A percentile compares a stretch with the other conserved stretches of the same genome.
phyloP scores from a whole-genome alignment of 2,329 filamentous ascomycete genomes.

The Colletotrichum tanaceti region DNA sequence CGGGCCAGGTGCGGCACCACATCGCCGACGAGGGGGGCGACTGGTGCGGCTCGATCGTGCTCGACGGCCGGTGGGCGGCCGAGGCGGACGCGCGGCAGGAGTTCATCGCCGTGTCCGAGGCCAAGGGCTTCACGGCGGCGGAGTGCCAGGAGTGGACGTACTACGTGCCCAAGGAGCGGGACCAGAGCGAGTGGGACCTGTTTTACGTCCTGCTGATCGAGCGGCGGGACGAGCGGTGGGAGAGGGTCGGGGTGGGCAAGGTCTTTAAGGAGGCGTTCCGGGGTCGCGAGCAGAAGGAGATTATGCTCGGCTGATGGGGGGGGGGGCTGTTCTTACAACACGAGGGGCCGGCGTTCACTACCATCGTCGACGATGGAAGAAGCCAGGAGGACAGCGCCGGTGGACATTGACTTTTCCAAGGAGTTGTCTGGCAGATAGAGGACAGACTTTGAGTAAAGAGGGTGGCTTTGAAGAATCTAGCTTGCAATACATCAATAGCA shows the following conservation, averaged over 20 bases:
- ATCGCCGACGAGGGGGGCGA: conserved; percentile 47
- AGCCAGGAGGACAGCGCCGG: too few species aligned
- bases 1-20: conserved; percentile 43
- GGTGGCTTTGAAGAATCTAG: not conserved
- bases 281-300: conserved; percentile 44
- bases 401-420: too few species aligned
- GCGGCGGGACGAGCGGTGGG: conserved; percentile 42
- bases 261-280: conserved; percentile 48
- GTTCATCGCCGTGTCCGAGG: conserved; percentile 51
- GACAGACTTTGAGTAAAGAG: not conserved
- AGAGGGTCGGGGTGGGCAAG: conserved; percentile 50
- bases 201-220: conserved; percentile 50
- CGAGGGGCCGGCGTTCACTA: too few species aligned
- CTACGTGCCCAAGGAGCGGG: conserved; percentile 49
- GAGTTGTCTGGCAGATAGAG: too few species aligned
- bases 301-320: conserved; percentile 41
- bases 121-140: conserved; percentile 48
- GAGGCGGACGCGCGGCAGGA: conserved; percentile 34
- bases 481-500: too few species aligned
- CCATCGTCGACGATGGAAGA: too few species aligned
- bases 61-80: conserved; percentile 43
- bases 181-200: conserved; percentile 50
- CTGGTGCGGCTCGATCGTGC: conserved; percentile 49
- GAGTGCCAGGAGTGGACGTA: conserved; percentile 51
- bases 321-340: too few species aligned